Base-by-base conservation (phyloP, 2,329 filamentous ascomycete genomes). In the Trichoderma asperellum region DNA sequence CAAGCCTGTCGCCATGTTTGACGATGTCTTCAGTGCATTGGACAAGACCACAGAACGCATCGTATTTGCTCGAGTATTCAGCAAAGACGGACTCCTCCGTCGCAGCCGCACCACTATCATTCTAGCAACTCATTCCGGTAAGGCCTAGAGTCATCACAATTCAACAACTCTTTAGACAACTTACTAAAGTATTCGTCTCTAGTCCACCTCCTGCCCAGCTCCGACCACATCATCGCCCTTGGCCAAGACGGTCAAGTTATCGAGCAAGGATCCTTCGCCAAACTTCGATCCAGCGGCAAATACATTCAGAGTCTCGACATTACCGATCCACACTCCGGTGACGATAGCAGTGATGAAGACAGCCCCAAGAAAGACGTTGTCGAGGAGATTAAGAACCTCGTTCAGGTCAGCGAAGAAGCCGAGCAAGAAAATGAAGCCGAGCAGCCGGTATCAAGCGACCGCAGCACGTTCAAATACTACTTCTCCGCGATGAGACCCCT, bases 181-280 rank as follows among this genome's bases (percentile, higher is more conserved):
- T 16, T 29, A 12, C 40, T 49, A 63, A 60, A 14, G 8, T 14
- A n/a, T 24, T 12, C 16, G 5, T 21, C 5, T 1, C 27, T 11
- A 77, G 76, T 77, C 18, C 75, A 78, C 34, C 72, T 73, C 2
- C 72, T 85, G 0, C 80, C 82, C 0, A 74, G 76, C 0, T 81
- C 83, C 2, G 80, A 85, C 56, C 78, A 82, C 47, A 79, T 86
- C 8, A 78, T 86, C 63, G 81, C 79, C 0, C 77, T 87, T 0
- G 78, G 78, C 1, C 70, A 71, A 11, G 75, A 80, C 2, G 82
- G 83, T 0, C 77, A 72, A 1, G 73, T 85, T 18, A 69, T 80
- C 1, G 82, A 85, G 35, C 81, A 85, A 67, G 77, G 77, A 3
- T 77, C 73, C 0, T 85, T 82, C 56, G 62, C 75, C 6, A 72